Evolutionary conservation across 306 rosid genomes (phyloP).

Genomic region (Quercus berberidifolia): DNA sequence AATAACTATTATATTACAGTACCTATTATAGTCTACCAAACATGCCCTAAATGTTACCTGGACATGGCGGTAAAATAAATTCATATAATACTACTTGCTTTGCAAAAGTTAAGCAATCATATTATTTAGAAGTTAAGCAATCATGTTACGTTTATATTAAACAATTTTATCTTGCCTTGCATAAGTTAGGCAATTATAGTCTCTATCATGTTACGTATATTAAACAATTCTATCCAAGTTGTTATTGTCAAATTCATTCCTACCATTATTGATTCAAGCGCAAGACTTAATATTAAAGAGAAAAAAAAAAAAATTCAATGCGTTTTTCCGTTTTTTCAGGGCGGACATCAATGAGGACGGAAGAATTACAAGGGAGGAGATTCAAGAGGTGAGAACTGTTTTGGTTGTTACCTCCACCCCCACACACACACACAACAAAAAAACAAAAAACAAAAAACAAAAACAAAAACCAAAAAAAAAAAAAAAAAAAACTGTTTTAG

Average conservation of each 20-base stretch:
- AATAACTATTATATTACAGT: no score
- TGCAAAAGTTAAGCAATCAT: no score
- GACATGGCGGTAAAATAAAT: no score
- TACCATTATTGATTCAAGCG: neutral
- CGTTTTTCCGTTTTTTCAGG: slow-evolving; percentile 43
- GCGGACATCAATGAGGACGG: slow-evolving; percentile 96
- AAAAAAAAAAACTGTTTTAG: neutral
- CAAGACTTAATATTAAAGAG: neutral
- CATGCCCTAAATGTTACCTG: no score
- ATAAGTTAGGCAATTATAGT: neutral
- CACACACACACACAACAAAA: no score
- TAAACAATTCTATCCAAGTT: neutral
- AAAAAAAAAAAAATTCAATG: neutral
- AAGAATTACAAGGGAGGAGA: slow-evolving; percentile 77
- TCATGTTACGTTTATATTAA: no score
- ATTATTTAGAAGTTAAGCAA: no score
- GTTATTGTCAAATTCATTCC: neutral
- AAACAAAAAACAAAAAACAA: no score
- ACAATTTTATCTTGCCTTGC: neutral
- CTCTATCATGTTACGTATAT: neutral
- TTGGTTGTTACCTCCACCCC: neutral
- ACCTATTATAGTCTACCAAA: no score
- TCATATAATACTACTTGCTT: no score
- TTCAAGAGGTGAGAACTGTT: slow-evolving; percentile 61
- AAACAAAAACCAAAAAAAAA: no score